Conservation (phyloP, 2,329 filamentous ascomycete genomes). For the Thelonectria rubi region DNA sequence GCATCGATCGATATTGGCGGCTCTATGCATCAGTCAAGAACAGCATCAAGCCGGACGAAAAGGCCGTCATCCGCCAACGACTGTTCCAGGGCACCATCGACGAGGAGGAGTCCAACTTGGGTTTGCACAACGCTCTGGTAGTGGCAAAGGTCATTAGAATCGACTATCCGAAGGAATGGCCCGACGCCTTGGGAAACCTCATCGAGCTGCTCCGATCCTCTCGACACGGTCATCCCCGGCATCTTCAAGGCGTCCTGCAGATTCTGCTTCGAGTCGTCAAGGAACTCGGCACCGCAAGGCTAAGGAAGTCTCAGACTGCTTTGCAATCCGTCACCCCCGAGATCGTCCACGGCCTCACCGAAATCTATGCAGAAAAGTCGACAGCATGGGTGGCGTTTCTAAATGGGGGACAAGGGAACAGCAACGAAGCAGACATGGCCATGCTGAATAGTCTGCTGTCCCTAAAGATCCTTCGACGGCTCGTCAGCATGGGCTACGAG, state of each 20-base stretch:
- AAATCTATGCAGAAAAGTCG: slow-evolving; percentile 81
- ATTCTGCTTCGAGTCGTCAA: slow-evolving; percentile 89
- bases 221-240: slow-evolving; percentile 65
- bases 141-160: slow-evolving; percentile 88
- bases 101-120: slow-evolving; percentile 79
- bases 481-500: slow-evolving; percentile 85
- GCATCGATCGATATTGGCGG: slow-evolving; percentile 94
- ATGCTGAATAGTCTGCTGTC: slow-evolving; percentile 81
- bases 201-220: slow-evolving; percentile 68
- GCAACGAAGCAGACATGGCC: slow-evolving; percentile 66
- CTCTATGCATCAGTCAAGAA: slow-evolving; percentile 64
- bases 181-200: slow-evolving; percentile 67
- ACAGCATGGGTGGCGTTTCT: slow-evolving; percentile 73
- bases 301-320: slow-evolving; percentile 77
- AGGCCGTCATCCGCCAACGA: slow-evolving; percentile 76
- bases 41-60: slow-evolving; percentile 78
- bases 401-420: slow-evolving; percentile 64
- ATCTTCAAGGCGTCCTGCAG: slow-evolving; percentile 76
- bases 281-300: slow-evolving; percentile 82
- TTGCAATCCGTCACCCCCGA: slow-evolving; percentile 84
- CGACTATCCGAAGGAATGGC: slow-evolving; percentile 91
- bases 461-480: slow-evolving; percentile 81
- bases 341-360: slow-evolving; percentile 80
- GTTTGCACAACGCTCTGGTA: slow-evolving; percentile 87
- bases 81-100: slow-evolving; percentile 80